Conservation (phyloP, 164 flowering plant genomes). For the Stephania japonica region DNA sequence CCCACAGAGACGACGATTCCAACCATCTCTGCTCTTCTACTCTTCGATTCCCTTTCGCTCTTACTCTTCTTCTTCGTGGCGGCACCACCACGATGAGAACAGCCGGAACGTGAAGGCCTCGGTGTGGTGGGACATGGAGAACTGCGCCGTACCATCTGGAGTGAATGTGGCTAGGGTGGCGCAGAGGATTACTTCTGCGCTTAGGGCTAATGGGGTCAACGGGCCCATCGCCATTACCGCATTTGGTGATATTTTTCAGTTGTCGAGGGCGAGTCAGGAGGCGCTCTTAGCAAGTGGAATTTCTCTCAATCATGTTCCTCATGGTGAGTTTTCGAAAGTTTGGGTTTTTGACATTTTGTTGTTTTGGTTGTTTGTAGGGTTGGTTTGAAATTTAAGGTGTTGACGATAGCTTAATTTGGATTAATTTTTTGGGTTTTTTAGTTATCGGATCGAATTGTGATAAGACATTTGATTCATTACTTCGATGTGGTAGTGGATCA, state of each 20-base stretch:
- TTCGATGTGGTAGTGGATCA: too few species aligned
- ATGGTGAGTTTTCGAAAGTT: constrained; percentile 27
- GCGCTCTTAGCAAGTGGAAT: constrained; percentile 70
- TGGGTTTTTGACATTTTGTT: neutral
- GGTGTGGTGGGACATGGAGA: constrained; percentile 99
- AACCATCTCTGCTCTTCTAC: constrained; percentile 1
- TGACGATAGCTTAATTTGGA: neutral
- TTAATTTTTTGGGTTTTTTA: too few species aligned
- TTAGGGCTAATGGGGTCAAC: constrained; percentile 67
- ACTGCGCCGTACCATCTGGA: constrained; percentile 51
- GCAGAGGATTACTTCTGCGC: constrained; percentile 47
- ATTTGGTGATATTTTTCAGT: constrained; percentile 66
- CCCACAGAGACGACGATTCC: neutral
- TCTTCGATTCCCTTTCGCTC: constrained; percentile 9
- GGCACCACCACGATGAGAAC: constrained; percentile 30
- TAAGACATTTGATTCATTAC: too few species aligned
- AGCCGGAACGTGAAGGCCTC: constrained; percentile 57
- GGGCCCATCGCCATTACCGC: constrained; percentile 81
- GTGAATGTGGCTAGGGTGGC: constrained; percentile 44
- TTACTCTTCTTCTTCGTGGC: constrained; percentile 11
- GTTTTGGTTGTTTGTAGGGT: neutral
- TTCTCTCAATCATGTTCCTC: constrained; percentile 58
- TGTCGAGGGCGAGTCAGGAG: constrained; percentile 56
- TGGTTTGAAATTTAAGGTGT: neutral
- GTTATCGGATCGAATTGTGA: too few species aligned